phyloP scores from a whole-genome alignment of 257 asterid genomes.

The Osmanthus fragrans region DNA sequence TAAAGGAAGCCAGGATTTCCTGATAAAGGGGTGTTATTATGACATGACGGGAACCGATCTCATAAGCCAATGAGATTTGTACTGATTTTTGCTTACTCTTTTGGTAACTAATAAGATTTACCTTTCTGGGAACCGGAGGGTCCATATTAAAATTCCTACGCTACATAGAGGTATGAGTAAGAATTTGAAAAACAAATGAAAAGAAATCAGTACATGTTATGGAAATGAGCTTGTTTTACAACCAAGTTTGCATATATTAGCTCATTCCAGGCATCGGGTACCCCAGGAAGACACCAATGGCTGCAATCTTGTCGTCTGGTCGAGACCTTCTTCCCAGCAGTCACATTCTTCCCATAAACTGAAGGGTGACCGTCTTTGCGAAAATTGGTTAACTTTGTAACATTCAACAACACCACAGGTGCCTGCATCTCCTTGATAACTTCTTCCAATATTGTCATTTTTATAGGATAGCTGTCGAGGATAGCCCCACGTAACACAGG shows the following conservation, averaged over 20 bases:
- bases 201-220: conserved; percentile 18
- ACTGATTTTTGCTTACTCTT: neutral
- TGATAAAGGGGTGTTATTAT: no score
- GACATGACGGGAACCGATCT: no score
- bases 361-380: conserved; percentile 98
- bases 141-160: neutral
- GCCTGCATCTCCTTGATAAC: conserved; percentile 55
- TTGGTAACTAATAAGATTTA: neutral
- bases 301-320: conserved; percentile 89
- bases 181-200: conserved; percentile 1
- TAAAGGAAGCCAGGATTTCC: no score
- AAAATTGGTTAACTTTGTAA: conserved; percentile 75
- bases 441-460: conserved; percentile 80
- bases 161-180: neutral
- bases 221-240: conserved; percentile 31
- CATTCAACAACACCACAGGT: conserved; percentile 64
- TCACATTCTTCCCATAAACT: conserved; percentile 66
- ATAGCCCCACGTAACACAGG: conserved; percentile 70
- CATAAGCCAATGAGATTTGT: neutral
- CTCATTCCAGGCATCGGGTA: conserved; percentile 98
- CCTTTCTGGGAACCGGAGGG: neutral
- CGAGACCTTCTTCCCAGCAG: conserved; percentile 54
- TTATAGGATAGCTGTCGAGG: conserved; percentile 71
- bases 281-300: conserved; percentile 99
- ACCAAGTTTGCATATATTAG: conserved; percentile 75